phyloP scores from a whole-genome alignment of 106 monocot genomes.

The Dendrobium chrysotoxum region DNA sequence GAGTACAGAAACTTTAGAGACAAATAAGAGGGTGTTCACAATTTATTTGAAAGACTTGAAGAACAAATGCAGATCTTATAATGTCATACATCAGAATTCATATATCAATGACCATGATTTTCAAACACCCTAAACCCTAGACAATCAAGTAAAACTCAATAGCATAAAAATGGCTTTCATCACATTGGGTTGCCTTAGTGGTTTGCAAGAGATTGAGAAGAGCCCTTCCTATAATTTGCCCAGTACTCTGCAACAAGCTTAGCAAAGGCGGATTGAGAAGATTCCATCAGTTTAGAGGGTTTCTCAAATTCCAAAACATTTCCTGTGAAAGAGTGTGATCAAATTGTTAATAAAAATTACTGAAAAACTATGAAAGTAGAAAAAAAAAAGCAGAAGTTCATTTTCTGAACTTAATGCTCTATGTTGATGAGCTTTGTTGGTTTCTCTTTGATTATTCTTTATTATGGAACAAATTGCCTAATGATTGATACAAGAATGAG shows the following conservation, averaged over 20 bases:
- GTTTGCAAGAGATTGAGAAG: not conserved
- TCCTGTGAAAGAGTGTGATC: slow-evolving; percentile 25
- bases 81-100: not conserved
- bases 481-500: not conserved
- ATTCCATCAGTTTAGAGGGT: slow-evolving; percentile 69
- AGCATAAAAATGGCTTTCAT: not conserved
- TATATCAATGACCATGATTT: not conserved
- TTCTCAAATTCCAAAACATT: slow-evolving; percentile 78
- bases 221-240: slow-evolving; percentile 53
- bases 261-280: slow-evolving; percentile 43
- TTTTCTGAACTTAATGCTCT: not conserved
- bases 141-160: not conserved
- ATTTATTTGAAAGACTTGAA: no score
- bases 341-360: not conserved
- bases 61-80: no score
- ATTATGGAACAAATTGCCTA: not conserved
- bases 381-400: not conserved
- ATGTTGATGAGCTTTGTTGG: no score
- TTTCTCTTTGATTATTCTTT: no score
- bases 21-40: no score
- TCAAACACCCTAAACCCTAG: not conserved
- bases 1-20: no score
- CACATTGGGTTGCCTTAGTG: not conserved
- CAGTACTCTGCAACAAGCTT: slow-evolving; percentile 82
- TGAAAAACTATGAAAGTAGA: not conserved